Evolutionary conservation across 164 flowering plant species (phyloP).

Genomic region (Annona cherimola): DNA sequence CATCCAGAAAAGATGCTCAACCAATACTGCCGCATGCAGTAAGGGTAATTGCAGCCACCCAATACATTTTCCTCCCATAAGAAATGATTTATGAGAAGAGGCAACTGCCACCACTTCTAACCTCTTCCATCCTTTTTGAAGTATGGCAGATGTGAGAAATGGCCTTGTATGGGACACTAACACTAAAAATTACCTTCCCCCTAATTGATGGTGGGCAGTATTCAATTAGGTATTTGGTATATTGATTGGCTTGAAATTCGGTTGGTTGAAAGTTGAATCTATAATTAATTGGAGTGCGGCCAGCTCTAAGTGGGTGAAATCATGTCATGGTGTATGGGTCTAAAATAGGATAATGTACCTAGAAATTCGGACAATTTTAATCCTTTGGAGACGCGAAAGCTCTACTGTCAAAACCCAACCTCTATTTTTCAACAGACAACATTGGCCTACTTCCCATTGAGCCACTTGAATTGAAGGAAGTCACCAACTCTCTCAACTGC

Average conservation of each 20-base stretch:
- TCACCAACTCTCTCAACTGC: slow-evolving; percentile 3
- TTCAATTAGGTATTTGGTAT: no score
- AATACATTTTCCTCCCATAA: background rate
- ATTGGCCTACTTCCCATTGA: background rate
- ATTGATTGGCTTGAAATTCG: no score
- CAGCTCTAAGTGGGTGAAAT: no score
- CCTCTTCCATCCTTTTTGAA: background rate
- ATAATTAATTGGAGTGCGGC: no score
- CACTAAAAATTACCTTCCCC: background rate
- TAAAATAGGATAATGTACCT: no score
- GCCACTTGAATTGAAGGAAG: slow-evolving; percentile 3
- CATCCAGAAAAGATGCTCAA: background rate
- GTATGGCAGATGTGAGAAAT: background rate
- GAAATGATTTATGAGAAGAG: background rate
- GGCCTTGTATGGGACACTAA: background rate
- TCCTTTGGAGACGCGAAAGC: no score
- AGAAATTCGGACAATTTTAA: no score
- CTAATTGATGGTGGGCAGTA: background rate
- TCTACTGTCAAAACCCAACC: background rate
- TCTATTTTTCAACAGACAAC: background rate
- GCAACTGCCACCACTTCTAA: background rate
- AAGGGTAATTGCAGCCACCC: background rate
- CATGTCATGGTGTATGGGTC: no score
- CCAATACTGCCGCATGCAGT: background rate
- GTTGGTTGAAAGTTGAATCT: no score